Evolutionary conservation across 2,329 filamentous ascomycete species (phyloP), one percentile per base, ranked within the genome.

Genomic region (Penicillium sclerotigenum): DNA sequence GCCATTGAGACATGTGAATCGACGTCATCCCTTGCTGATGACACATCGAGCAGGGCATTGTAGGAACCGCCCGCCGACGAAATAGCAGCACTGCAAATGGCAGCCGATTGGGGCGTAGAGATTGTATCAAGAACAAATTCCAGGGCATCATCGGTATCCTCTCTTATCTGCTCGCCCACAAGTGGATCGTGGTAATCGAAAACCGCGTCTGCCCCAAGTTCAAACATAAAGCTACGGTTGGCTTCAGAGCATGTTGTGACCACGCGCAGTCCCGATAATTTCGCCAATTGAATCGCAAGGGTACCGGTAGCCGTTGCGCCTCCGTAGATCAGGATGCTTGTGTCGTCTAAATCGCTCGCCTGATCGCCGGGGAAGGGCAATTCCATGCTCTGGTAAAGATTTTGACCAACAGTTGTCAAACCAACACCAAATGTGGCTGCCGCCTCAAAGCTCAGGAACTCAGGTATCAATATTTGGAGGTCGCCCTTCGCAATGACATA

Each of bases 371-470:
- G 69, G 29, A 69, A 54, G 10, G 64, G 63, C 13, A 75, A 59
- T 13, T 62, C 59, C 51, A 70, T 49, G 33, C 37, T 59, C 47
- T 73, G 67, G 57, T 71, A 76, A 9, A 76, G 59, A 18, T 68
- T 70, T 50, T 83, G 81, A 1, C 76, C 80, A 9, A 81, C 77
- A 9, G 81, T 83, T 2, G 72, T 73, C 47, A 84, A 67, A 2
- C 79, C 81, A 0, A 81, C 74, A 1, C 80, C 78, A 4, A 84
- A 65, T 0, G 81, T 83, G 1, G 79, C 71, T 1, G 80, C 82
- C 14, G 81, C 77, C 57, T 82, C 78, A 53, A 79, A 78, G 33
- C 71, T 76, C 57, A 84, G 59, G 43, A 62, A 68, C 6, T 79
- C 73, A 0, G 80, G 76, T 10, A 83, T 69, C 47, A 74, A 73